Conservation (phyloP, 441 rosid genomes). For the Adansonia madagascariensis region DNA sequence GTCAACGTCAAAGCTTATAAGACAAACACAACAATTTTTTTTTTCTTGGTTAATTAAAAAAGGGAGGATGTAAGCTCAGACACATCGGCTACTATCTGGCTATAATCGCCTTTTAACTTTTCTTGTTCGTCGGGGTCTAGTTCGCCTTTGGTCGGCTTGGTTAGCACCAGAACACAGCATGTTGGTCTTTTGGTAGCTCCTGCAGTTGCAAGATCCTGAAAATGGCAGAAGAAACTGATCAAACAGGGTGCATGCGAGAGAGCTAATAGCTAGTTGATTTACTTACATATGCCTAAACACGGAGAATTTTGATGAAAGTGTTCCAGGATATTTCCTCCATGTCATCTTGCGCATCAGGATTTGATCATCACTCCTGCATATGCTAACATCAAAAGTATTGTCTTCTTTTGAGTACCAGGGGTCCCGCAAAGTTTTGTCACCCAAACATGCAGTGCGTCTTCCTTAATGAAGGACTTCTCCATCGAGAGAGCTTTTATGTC, state of each 20-base stretch:
- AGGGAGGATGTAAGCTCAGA: constrained; percentile 20
- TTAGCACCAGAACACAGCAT: constrained; percentile 41
- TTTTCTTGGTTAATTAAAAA: constrained; percentile 29
- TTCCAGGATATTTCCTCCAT: too few relatives aligned
- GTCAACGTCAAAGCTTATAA: constrained; percentile 21
- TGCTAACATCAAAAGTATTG: too few relatives aligned
- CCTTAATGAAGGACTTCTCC: too few relatives aligned
- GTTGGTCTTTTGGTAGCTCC: constrained; percentile 45
- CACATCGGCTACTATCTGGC: constrained; percentile 21
- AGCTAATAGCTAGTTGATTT: background rate
- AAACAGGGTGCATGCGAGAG: background rate
- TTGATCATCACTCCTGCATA: too few relatives aligned
- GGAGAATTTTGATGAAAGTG: too few relatives aligned
- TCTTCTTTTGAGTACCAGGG: too few relatives aligned
- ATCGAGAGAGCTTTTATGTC: too few relatives aligned
- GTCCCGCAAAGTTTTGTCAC: too few relatives aligned
- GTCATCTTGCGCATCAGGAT: too few relatives aligned
- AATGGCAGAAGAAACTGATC: constrained; percentile 9
- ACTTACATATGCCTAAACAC: background rate
- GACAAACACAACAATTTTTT: constrained; percentile 16
- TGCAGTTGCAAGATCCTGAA: constrained; percentile 44
- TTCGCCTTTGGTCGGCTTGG: constrained; percentile 39
- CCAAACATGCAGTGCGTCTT: too few relatives aligned
- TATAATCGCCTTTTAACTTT: constrained; percentile 19
- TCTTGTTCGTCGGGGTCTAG: constrained; percentile 26